phyloP scores from a whole-genome alignment of 2,329 filamentous ascomycete genomes.

The Epichloe gansuensis region DNA sequence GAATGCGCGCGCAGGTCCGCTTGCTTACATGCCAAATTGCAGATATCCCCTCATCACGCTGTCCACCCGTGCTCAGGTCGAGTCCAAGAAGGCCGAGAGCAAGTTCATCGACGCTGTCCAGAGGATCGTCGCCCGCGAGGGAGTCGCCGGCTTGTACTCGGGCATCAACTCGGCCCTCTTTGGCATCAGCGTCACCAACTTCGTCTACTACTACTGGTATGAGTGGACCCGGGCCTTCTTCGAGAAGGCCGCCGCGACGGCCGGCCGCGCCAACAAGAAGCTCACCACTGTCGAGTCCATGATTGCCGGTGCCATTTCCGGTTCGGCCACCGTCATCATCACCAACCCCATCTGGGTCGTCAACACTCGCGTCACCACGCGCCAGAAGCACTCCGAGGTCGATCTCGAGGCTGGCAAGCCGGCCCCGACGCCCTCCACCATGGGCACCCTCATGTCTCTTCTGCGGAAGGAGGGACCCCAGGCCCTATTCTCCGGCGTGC shows the following conservation, averaged over 20 bases:
- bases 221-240: constrained; percentile 90
- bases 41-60: constrained; percentile 95
- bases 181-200: constrained; percentile 97
- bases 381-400: constrained; percentile 45
- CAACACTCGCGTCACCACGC: constrained; percentile 95
- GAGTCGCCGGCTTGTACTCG: constrained; percentile 76
- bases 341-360: constrained; percentile 99
- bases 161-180: constrained; percentile 90
- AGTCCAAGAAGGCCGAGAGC: constrained; percentile 83
- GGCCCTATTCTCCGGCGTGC: constrained; percentile 81
- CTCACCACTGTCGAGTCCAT: constrained; percentile 89
- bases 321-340: constrained; percentile 83
- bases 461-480: constrained; percentile 71
- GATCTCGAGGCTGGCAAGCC: constrained; percentile 27
- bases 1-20: not conserved
- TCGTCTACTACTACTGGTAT: constrained; percentile 99
- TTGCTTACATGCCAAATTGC: constrained; percentile 6
- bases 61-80: constrained; percentile 93
- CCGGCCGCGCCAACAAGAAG: constrained; percentile 63
- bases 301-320: constrained; percentile 86
- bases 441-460: constrained; percentile 69
- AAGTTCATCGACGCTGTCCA: constrained; percentile 72
- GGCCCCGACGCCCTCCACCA: constrained; percentile 48
- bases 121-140: constrained; percentile 83
- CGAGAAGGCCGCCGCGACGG: constrained; percentile 59